Base-by-base conservation (phyloP, 106 monocot genomes). In the Platanthera zijinensis region DNA sequence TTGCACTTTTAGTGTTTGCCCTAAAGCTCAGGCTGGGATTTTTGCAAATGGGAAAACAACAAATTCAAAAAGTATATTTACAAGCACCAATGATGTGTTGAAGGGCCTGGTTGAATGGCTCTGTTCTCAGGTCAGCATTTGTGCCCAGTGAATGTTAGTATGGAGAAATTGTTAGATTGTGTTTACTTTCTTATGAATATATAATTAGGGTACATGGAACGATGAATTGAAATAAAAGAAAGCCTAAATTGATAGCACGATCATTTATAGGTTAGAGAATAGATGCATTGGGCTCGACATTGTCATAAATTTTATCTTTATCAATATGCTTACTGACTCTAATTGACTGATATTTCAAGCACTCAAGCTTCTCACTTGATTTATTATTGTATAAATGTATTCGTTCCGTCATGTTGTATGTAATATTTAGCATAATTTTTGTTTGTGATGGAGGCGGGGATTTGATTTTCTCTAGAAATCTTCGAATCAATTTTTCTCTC, bases 51-150 rank as follows among this genome's bases (percentile, higher is more conserved):
- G 91, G 80, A 83, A 89, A 73, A 56, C 86, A 39, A 84, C 91
- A 82, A 15, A 83, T 81, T 86, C 87, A 32, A 89, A 85, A 78
- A 82, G 76, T 78, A 92, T 75, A 72, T 56, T 76, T 48, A 87
- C 92, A 25, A 75, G 80, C 14, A 84, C 79, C 79, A 78, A 94
- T 84, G 91, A 94, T 89, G 89, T 94, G 53, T 69, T 94, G 21
- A 89, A 83, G 50, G 87, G 82, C 39, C 80, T 97, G 66, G 87
- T 94, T 30, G 86, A 94, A 8, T 94, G 97, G 94, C 83, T 94
- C 5, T 94, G 97, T 82, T 81, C 88, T 76, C 97, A 97, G 97
- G 97, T 97, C 69, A 76, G 81, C 15, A 75, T 70, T 81, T 73
- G 25, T 50, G 8, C 12, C 67, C 25, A 67, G 10, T 22, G 67